Evolutionary conservation across 2,329 filamentous ascomycete species (phyloP).

Genomic region (Purpureocillium takamizusanense): DNA sequence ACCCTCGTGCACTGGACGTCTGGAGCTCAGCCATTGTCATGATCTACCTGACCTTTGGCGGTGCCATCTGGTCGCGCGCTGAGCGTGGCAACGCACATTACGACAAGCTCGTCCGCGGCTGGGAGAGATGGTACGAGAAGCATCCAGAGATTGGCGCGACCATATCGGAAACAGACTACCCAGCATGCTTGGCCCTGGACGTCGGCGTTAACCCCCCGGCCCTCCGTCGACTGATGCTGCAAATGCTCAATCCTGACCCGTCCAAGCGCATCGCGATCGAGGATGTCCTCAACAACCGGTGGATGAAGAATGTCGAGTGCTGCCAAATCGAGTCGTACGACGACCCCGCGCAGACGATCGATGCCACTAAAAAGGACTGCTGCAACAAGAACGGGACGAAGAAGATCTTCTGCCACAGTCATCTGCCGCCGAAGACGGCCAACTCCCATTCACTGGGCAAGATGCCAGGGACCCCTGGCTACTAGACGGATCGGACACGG

Average conservation of each 20-base stretch:
- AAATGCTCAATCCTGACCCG: conserved; percentile 78
- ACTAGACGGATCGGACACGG: conserved; percentile 21
- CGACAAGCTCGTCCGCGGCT: conserved; percentile 54
- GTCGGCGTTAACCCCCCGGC: conserved; percentile 54
- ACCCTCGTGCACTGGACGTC: conserved; percentile 73
- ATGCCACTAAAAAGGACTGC: conserved; percentile 48
- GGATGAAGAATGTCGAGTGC: conserved; percentile 67
- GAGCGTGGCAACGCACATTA: conserved; percentile 50
- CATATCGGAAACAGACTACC: conserved; percentile 53
- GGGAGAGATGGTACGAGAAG: conserved; percentile 56
- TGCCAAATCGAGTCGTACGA: conserved; percentile 66
- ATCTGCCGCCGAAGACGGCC: conserved; percentile 39
- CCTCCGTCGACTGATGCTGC: conserved; percentile 61
- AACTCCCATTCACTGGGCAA: conserved; percentile 41
- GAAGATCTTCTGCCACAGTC: conserved; percentile 51
- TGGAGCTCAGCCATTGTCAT: conserved; percentile 83
- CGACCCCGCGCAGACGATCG: conserved; percentile 51
- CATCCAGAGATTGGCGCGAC: conserved; percentile 30
- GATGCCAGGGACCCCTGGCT: conserved; percentile 48
- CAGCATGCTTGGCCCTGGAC: conserved; percentile 58
- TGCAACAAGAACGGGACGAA: conserved; percentile 30
- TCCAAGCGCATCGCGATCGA: conserved; percentile 59
- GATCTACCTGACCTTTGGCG: conserved; percentile 65
- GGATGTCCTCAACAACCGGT: conserved; percentile 61
- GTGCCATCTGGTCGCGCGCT: conserved; percentile 66